These are phyloP conservation scores for Inonotus obliquus DNA, from an alignment of 1,284 basidiomycete genomes.

Conservation along the genomic window DNA sequence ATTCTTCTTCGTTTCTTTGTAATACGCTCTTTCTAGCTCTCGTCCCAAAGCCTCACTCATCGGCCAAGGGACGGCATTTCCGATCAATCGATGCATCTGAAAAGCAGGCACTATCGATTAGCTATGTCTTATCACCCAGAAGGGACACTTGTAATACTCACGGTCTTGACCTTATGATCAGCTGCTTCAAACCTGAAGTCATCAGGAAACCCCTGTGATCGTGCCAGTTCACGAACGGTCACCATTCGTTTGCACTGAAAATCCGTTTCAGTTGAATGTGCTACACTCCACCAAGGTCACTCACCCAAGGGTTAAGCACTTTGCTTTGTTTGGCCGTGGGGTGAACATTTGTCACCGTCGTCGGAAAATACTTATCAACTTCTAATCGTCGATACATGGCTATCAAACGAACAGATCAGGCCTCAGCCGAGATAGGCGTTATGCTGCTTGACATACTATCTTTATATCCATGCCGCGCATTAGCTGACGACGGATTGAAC, in stretches of 20 bases:
- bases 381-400: conserved; percentile 60
- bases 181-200: conserved; percentile 54
- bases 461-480: conserved; percentile 45
- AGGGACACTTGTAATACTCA: conserved; percentile 31
- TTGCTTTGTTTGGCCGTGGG: conserved; percentile 69
- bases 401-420: conserved; percentile 22
- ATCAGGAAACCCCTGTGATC: conserved; percentile 75
- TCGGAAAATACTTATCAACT: conserved; percentile 49
- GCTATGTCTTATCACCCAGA: not conserved
- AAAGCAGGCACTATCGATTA: not conserved
- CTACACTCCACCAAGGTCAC: too few relatives aligned
- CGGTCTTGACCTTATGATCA: conserved; percentile 50
- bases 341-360: conserved; percentile 68
- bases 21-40: conserved; percentile 46
- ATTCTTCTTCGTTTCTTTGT: conserved; percentile 31
- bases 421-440: not conserved
- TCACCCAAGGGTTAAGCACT: conserved; percentile 61
- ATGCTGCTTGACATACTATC: conserved; percentile 33
- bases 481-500: conserved; percentile 50
- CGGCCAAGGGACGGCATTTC: conserved; percentile 69
- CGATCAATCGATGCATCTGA: conserved; percentile 73
- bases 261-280: not conserved
- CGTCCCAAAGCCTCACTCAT: conserved; percentile 57
- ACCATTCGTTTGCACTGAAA: conserved; percentile 56
- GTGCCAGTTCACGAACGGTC: conserved; percentile 67